These are phyloP conservation scores for Flaveria brownii DNA, from an alignment of 129 eudicot genomes.

Conservation along the genomic window DNA sequence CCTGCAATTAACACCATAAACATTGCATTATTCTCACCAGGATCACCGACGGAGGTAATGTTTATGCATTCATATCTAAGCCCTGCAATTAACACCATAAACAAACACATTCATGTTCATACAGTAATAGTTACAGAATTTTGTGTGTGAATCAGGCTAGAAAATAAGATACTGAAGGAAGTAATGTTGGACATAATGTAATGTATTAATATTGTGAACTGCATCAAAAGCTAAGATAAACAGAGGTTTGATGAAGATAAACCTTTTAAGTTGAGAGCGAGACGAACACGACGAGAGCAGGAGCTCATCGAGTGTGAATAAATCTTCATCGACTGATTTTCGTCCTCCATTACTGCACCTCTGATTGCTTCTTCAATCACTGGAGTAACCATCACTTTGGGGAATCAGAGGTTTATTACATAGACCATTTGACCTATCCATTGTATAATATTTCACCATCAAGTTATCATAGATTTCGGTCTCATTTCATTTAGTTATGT, in stretches of 20 bases:
- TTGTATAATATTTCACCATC: no score
- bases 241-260: background rate
- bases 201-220: no score
- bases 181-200: constrained; percentile 10
- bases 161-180: background rate
- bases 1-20: background rate
- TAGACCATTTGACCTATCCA: no score
- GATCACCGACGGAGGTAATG: constrained; percentile 53
- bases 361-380: background rate
- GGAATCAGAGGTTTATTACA: no score
- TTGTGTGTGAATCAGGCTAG: no score
- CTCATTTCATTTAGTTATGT: no score
- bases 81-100: constrained; percentile 44
- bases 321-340: constrained; percentile 45
- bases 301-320: constrained; percentile 64
- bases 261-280: constrained; percentile 77
- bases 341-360: constrained; percentile 1
- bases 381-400: no score
- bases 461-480: no score
- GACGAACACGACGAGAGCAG: constrained; percentile 79
- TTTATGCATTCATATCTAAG: constrained; percentile 60
- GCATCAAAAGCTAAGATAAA: background rate
- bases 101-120: background rate
- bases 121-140: no score
- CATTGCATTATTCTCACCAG: constrained; percentile 46